Evolutionary conservation across 1,139 yeast species (phyloP).

Genomic region (Geotrichum armillariae): DNA sequence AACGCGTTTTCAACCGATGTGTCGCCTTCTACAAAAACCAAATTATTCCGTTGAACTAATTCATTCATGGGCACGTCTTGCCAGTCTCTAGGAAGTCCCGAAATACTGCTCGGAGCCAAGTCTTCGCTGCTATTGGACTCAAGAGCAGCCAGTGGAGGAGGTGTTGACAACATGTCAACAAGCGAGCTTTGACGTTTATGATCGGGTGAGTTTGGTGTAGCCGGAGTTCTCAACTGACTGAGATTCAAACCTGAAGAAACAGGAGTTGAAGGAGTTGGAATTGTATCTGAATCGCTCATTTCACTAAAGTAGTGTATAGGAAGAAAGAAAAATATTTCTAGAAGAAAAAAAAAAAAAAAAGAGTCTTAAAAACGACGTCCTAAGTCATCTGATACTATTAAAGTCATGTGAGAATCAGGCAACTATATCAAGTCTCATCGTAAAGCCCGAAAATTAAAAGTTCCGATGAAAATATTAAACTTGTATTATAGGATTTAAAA

Average conservation of each 20-base stretch:
- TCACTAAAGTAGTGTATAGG: constrained; percentile 48
- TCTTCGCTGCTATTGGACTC: constrained; percentile 21
- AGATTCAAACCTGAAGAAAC: background rate
- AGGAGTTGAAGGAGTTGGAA: background rate
- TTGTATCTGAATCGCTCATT: background rate
- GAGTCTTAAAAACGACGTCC: constrained; percentile 53
- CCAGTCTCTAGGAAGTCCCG: constrained; percentile 55
- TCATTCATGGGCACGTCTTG: constrained; percentile 68
- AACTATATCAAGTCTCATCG: no score
- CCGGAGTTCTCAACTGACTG: background rate
- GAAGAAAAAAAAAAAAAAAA: constrained; percentile 73
- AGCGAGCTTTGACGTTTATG: constrained; percentile 47
- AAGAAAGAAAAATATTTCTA: constrained; percentile 93
- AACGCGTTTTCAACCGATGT: constrained; percentile 85
- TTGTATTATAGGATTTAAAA: constrained; percentile 11
- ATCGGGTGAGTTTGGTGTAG: constrained; percentile 13
- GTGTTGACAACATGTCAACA: constrained; percentile 79
- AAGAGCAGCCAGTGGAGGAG: constrained; percentile 70
- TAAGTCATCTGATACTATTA: constrained; percentile 6
- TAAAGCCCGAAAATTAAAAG: no score
- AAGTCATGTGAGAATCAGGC: constrained; percentile 7
- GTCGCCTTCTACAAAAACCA: constrained; percentile 63
- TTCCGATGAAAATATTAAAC: constrained; percentile 15
- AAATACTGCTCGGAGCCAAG: constrained; percentile 34
- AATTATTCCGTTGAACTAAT: constrained; percentile 74